Base-by-base conservation (phyloP, 2,329 filamentous ascomycete species). In the Passalora sequoiae region DNA sequence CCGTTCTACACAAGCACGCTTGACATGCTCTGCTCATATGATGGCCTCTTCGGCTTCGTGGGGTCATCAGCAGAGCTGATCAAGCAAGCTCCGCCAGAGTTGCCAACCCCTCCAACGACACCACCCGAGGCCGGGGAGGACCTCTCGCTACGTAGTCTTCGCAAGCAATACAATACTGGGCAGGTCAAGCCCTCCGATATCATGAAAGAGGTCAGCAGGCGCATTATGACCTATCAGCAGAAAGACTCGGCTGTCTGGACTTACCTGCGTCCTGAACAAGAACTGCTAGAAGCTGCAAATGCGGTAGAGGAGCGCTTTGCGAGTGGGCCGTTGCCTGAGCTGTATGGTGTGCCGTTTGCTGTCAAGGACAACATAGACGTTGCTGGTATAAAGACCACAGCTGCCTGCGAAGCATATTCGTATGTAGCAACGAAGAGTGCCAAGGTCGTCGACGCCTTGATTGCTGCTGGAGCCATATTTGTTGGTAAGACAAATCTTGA, bases 401-500 rank as follows among this genome's bases (percentile, higher is more conserved):
- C 69, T 1, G 75, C 69, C 1, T 77, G 75, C 44, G 69, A 71
- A 17, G 60, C 62, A n/a, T 71, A 74, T 25, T 61, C 71, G 2
- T 75, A 75, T 52, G 65, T 65, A 30, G 76, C 70, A 10, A 56
- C 59, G 3, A 55, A 56, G 4, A 76, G 78, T 50, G 73, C 75
- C 0, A 66, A 71, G 0, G 68, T 75, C 0, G 74, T 81, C 5
- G 58, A 64, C 1, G 74, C 70, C 4, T 58, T 80, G 8, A 68
- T 70, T 10, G 54, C 61, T 2, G 72, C 74, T 4, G 77, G 77
- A 2, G 77, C 74, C 1, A 65, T 81, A 4, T 74, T 81, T 36
- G 65, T 82, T 3, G 78, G 76, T 24, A 82, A 81, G 56, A 69
- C 73, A 0, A 81, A 80, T 49, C 68, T 82, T 41, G 79, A 83